phyloP scores from a whole-genome alignment of 495 filamentous ascomycete genomes.

The Tetracladium setigerum region DNA sequence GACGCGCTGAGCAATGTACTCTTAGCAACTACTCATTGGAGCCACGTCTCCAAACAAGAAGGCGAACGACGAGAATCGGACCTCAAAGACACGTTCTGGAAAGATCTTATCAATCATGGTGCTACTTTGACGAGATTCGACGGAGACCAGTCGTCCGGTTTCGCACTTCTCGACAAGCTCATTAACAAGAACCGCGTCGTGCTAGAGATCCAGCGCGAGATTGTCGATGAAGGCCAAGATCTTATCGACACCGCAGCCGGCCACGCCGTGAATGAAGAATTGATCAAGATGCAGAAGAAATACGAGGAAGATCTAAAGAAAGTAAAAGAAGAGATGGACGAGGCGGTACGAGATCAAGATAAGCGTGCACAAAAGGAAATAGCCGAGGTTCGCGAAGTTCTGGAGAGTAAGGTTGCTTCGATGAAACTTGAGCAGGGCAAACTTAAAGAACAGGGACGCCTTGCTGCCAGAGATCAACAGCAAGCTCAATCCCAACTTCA shows the following conservation, averaged over 20 bases:
- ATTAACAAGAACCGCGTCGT: not conserved
- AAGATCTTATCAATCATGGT: too few relatives aligned
- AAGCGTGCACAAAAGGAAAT: constrained; percentile 7
- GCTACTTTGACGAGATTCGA: too few relatives aligned
- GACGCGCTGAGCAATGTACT: constrained; percentile 10
- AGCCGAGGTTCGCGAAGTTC: too few relatives aligned
- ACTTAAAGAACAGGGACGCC: too few relatives aligned
- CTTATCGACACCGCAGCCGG: not conserved
- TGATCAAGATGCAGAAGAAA: not conserved
- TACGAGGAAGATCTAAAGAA: constrained; percentile 1
- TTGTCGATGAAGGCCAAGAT: not conserved
- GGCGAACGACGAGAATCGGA: not conserved
- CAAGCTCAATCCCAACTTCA: too few relatives aligned
- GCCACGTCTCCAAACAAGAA: not conserved
- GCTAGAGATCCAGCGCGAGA: not conserved
- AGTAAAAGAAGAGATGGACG: constrained; percentile 6
- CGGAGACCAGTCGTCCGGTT: not conserved
- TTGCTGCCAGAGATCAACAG: too few relatives aligned
- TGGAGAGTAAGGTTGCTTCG: too few relatives aligned
- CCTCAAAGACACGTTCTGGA: constrained; percentile 1
- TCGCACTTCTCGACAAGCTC: not conserved
- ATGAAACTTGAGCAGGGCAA: too few relatives aligned
- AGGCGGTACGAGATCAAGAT: constrained; percentile 3
- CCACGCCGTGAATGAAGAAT: not conserved
- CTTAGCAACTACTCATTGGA: constrained; percentile 18